Percentiles rank a stretch among this genome's conserved stretches.
phyloP scores from a whole-genome alignment of 108 stramenopile species.

The Stephanodiscus minutulus region DNA sequence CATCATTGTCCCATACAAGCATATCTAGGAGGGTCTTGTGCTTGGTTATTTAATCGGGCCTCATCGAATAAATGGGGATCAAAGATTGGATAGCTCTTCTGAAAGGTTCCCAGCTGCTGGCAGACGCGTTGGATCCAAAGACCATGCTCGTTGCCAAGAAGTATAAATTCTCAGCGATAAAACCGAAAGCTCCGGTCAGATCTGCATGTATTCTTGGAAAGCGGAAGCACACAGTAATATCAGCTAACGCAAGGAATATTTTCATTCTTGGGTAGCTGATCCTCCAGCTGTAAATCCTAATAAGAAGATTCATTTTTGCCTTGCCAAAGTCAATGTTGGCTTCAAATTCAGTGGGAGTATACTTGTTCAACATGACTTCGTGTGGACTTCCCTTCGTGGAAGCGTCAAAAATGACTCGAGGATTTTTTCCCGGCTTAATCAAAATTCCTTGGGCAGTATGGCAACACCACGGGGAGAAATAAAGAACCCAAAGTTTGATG shows the following conservation, averaged over 20 bases:
- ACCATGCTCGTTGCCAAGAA: neutral
- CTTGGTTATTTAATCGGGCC: too few relatives aligned
- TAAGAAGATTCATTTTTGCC: neutral
- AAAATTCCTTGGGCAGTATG: constrained; percentile 12
- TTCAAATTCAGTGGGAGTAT: constrained; percentile 4
- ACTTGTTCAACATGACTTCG: neutral
- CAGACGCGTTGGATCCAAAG: neutral
- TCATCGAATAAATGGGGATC: neutral
- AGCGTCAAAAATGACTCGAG: neutral
- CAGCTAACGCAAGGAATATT: neutral
- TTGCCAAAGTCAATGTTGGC: neutral
- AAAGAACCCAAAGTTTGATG: neutral
- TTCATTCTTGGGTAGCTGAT: neutral
- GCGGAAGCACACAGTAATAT: constrained; percentile 2
- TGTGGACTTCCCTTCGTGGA: neutral
- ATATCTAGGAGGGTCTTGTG: too few relatives aligned
- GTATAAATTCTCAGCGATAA: neutral
- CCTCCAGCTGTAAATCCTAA: too few relatives aligned
- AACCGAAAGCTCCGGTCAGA: neutral
- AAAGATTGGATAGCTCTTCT: neutral
- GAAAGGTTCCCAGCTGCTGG: constrained; percentile 5
- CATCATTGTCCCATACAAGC: too few relatives aligned
- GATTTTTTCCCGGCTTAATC: neutral
- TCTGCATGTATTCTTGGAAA: neutral
- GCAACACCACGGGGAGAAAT: constrained; percentile 3